Conservation (phyloP, 495 filamentous ascomycete genomes). For the Wilcoxina mikolae region DNA sequence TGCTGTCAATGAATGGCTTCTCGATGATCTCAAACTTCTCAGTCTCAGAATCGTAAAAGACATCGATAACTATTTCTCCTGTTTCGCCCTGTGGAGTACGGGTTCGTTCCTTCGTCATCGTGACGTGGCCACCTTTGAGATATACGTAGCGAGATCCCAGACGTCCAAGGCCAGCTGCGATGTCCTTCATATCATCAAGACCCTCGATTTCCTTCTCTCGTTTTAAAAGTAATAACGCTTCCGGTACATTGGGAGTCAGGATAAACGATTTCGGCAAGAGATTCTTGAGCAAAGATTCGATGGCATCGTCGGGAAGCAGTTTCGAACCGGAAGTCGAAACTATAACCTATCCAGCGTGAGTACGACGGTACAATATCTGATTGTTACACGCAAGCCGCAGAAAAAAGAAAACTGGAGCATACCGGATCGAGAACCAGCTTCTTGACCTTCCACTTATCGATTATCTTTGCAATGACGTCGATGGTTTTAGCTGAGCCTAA, state of each 20-base stretch:
- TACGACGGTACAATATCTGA: not conserved
- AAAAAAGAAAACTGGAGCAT: constrained; percentile 20
- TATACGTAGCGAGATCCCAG: constrained; percentile 68
- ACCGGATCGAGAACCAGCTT: constrained; percentile 72
- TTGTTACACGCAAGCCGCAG: too few relatives aligned
- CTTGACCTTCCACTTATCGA: not conserved
- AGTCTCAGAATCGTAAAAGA: constrained; percentile 47
- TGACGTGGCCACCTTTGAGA: constrained; percentile 86
- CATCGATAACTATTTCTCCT: constrained; percentile 52
- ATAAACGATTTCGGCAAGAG: constrained; percentile 67
- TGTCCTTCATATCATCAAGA: constrained; percentile 45
- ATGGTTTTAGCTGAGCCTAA: constrained; percentile 67
- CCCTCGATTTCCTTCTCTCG: constrained; percentile 37
- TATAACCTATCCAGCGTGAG: constrained; percentile 57
- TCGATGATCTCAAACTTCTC: constrained; percentile 44
- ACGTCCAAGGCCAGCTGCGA: constrained; percentile 44
- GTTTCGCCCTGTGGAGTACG: constrained; percentile 41
- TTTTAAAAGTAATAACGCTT: constrained; percentile 60
- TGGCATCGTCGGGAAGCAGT: constrained; percentile 55
- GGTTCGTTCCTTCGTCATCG: constrained; percentile 46
- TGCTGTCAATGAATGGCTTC: constrained; percentile 50
- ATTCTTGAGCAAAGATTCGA: constrained; percentile 45
- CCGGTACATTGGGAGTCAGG: constrained; percentile 83
- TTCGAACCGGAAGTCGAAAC: constrained; percentile 70
- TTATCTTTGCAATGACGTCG: constrained; percentile 51